Conservation (phyloP, 305 asterid species). For the Solanum hybrid region DNA sequence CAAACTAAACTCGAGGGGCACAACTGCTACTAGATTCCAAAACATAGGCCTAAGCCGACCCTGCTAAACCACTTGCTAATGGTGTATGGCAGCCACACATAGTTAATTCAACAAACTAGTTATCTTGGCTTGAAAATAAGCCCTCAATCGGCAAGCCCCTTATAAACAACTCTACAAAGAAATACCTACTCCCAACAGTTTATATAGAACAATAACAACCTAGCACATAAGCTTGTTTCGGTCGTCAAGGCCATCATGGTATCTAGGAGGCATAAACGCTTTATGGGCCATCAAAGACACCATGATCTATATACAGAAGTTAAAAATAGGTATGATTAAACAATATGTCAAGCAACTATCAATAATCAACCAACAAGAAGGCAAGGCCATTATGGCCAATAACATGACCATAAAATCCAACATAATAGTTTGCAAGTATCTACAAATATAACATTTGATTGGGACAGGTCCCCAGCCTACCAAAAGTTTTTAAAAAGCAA, state of each 20-base stretch:
- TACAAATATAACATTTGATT: too few relatives aligned
- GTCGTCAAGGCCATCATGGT: not conserved
- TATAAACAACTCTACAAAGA: not conserved
- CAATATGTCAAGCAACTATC: not conserved
- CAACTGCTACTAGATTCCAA: not conserved
- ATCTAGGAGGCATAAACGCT: not conserved
- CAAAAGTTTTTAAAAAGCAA: too few relatives aligned
- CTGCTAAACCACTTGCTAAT: not conserved
- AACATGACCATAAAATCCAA: too few relatives aligned
- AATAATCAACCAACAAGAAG: not conserved
- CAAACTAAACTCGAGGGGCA: not conserved
- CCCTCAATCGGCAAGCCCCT: not conserved
- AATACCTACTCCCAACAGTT: not conserved
- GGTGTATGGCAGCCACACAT: not conserved
- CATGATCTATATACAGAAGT: not conserved
- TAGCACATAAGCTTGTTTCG: not conserved
- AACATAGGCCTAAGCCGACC: not conserved
- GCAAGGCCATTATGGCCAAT: not conserved
- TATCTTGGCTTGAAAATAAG: not conserved
- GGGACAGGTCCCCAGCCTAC: not conserved
- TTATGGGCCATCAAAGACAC: not conserved
- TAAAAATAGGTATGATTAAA: not conserved
- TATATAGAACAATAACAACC: not conserved
- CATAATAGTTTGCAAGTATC: not conserved
- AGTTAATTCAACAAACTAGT: not conserved